phyloP scores from a whole-genome alignment of 179 eudicot genomes.

The Camellia oleifera region DNA sequence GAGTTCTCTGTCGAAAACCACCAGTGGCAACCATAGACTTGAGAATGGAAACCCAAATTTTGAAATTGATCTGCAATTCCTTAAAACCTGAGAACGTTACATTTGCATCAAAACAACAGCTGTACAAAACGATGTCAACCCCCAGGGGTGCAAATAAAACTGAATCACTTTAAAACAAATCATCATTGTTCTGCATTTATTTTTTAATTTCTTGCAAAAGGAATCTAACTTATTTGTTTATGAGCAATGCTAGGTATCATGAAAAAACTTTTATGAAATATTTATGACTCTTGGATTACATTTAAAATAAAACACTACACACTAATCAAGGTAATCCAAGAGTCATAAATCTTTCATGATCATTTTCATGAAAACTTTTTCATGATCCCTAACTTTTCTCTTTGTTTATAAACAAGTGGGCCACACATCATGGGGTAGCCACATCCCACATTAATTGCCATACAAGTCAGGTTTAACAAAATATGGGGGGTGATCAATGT shows the following conservation, averaged over 20 bases:
- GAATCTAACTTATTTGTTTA: background rate
- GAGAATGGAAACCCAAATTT: conserved; percentile 82
- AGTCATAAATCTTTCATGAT: too few species aligned
- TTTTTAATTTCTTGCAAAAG: background rate
- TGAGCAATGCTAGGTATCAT: too few species aligned
- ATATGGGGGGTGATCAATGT: background rate
- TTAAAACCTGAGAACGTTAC: conserved; percentile 59
- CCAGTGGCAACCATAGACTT: conserved; percentile 97
- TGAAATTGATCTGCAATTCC: conserved; percentile 77
- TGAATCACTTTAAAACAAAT: background rate
- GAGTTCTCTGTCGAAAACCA: conserved; percentile 88
- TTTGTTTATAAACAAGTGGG: background rate
- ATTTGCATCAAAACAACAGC: conserved; percentile 15
- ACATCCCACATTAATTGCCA: background rate
- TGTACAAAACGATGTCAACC: background rate
- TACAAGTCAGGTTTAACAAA: background rate
- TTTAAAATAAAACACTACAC: too few species aligned
- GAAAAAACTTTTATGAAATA: too few species aligned
- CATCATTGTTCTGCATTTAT: background rate
- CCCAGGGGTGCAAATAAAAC: background rate
- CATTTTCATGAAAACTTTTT: too few species aligned
- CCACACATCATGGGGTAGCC: background rate
- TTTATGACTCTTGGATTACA: too few species aligned
- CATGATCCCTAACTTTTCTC: too few species aligned
- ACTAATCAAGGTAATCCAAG: too few species aligned